A percentile compares a stretch with the other conserved stretches of the same genome.
phyloP scores from a whole-genome alignment of 2,329 filamentous ascomycete species.

The Spiromastix sp. region DNA sequence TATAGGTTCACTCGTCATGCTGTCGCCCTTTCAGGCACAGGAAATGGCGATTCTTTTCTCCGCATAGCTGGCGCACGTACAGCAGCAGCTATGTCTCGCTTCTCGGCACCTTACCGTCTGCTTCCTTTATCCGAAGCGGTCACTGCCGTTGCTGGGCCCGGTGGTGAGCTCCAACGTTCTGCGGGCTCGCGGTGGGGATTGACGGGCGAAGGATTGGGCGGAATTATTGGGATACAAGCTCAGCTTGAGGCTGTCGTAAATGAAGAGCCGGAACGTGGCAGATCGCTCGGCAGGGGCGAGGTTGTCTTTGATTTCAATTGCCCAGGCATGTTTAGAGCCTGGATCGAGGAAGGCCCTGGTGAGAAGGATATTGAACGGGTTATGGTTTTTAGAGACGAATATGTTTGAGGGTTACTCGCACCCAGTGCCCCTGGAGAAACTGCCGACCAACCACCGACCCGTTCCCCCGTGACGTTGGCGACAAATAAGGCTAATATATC shows the following conservation, averaged over 20 bases:
- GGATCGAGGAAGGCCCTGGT: conserved; percentile 37
- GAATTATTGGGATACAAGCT: conserved; percentile 61
- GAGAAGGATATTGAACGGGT: conserved; percentile 26
- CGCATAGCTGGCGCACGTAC: conserved; percentile 61
- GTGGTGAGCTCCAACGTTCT: conserved; percentile 63
- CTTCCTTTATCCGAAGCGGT: conserved; percentile 48
- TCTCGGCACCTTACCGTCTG: conserved; percentile 31
- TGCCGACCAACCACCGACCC: no score
- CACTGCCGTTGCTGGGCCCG: conserved; percentile 55
- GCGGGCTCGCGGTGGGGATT: conserved; percentile 63
- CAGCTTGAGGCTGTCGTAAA: conserved; percentile 37
- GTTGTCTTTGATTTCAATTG: conserved; percentile 75
- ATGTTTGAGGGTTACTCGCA: no score
- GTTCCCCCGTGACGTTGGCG: no score
- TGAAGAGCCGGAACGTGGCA: conserved; percentile 24
- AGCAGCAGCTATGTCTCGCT: conserved; percentile 62
- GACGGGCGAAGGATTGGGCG: conserved; percentile 71
- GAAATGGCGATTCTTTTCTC: conserved; percentile 82
- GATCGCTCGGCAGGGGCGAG: conserved; percentile 27
- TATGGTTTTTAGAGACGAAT: conserved; percentile 36
- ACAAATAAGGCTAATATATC: no score
- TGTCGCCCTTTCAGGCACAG: conserved; percentile 63
- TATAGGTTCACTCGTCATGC: conserved; percentile 25
- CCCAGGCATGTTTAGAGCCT: conserved; percentile 78
- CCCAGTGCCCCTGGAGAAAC: no score